These are phyloP conservation scores for Ophiostoma sp. DNA, from an alignment of 2,329 filamentous ascomycete species.

Conservation along the genomic window DNA sequence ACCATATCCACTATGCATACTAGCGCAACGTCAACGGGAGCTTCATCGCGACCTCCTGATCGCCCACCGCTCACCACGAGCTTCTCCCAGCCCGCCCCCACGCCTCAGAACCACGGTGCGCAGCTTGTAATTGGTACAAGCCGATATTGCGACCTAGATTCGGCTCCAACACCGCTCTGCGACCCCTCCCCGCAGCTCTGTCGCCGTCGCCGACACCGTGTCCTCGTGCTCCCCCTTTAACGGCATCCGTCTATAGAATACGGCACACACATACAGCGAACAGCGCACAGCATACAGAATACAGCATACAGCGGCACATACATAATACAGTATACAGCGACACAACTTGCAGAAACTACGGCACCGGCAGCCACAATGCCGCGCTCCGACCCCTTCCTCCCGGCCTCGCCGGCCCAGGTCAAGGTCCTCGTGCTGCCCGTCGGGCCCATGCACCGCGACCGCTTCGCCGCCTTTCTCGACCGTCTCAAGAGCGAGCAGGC, in stretches of 20 bases:
- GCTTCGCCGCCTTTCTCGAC: constrained; percentile 73
- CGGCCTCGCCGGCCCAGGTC: constrained; percentile 85
- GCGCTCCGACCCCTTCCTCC: constrained; percentile 72
- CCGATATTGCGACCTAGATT: neutral
- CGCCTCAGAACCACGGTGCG: too few relatives aligned
- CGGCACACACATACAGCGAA: neutral
- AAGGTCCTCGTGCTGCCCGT: constrained; percentile 81
- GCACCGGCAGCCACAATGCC: constrained; percentile 24
- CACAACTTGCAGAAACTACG: too few relatives aligned
- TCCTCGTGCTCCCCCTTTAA: constrained; percentile 5
- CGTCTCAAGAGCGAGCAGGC: constrained; percentile 74
- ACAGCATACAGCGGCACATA: too few relatives aligned
- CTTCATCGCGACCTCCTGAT: constrained; percentile 16
- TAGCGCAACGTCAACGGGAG: constrained; percentile 2
- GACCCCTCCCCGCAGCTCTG: neutral
- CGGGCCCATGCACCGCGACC: constrained; percentile 74
- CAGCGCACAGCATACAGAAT: neutral
- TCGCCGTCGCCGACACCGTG: constrained; percentile 10
- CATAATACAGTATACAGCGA: too few relatives aligned
- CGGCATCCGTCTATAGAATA: constrained; percentile 19
- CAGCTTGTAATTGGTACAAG: too few relatives aligned
- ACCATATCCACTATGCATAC: neutral
- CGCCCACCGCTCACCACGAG: constrained; percentile 15
- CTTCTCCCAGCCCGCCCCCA: neutral
- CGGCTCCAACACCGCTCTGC: neutral